A percentile compares a stretch with the other conserved stretches of the same genome.
Conservation (phyloP, 768 basidiomycete species). For the Leucocoprinus leucothites region DNA sequence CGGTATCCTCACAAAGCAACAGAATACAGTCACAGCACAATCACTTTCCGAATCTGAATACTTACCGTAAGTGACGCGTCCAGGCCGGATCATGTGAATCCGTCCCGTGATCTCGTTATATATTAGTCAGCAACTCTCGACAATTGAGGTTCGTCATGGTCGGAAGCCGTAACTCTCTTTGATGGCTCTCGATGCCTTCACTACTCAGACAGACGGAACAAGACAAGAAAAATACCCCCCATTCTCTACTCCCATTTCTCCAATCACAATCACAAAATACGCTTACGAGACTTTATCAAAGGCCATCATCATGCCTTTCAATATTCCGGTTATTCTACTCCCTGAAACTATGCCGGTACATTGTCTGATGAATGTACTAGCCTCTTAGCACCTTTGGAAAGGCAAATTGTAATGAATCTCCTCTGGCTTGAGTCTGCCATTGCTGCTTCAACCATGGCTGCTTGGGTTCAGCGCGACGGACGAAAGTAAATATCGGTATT, state of each 20-base stretch:
- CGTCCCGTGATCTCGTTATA: too few species aligned
- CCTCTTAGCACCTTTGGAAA: constrained; percentile 71
- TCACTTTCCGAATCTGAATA: too few species aligned
- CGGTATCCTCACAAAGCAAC: too few species aligned
- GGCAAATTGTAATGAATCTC: constrained; percentile 84
- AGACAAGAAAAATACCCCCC: constrained; percentile 33
- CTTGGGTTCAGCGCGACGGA: constrained; percentile 74
- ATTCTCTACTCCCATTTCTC: constrained; percentile 74
- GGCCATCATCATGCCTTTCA: constrained; percentile 85
- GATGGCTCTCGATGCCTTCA: constrained; percentile 23
- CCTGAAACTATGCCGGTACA: constrained; percentile 10
- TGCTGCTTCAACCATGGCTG: constrained; percentile 60
- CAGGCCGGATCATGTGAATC: too few species aligned
- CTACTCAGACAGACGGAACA: constrained; percentile 23
- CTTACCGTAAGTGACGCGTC: too few species aligned
- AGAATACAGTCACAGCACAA: too few species aligned
- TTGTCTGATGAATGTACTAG: constrained; percentile 36
- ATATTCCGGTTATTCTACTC: constrained; percentile 70
- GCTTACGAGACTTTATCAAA: constrained; percentile 75
- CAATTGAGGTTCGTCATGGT: too few species aligned
- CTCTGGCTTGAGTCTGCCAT: constrained; percentile 85
- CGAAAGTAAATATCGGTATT: constrained; percentile 50
- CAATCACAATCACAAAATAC: constrained; percentile 77
- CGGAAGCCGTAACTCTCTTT: neutral
- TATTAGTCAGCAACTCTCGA: too few species aligned